phyloP scores from a whole-genome alignment of 2,329 filamentous ascomycete genomes.

The Penicillium crustosum region DNA sequence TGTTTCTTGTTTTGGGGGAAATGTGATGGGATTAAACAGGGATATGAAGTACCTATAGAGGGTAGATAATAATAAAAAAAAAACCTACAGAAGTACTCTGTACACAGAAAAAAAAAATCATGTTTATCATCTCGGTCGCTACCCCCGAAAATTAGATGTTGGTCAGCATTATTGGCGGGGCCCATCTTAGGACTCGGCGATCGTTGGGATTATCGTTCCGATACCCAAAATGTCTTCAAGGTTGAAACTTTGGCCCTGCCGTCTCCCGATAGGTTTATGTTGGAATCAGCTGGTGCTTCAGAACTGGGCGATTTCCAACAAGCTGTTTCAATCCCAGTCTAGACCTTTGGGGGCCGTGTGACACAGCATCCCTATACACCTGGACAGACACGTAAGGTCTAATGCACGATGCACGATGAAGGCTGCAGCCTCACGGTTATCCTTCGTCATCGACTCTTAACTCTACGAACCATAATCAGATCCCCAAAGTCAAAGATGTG shows the following conservation, averaged over 20 bases:
- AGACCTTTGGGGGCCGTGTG: conserved; percentile 12
- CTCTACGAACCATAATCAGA: background rate
- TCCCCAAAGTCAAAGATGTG: background rate
- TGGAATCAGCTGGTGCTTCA: conserved; percentile 13
- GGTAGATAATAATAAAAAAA: background rate
- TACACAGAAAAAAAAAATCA: background rate
- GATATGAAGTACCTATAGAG: background rate
- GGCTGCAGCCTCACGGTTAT: conserved; percentile 5
- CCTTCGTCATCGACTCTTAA: conserved; percentile 7
- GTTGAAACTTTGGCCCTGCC: conserved; percentile 19
- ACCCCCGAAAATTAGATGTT: background rate
- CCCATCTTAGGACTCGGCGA: conserved; percentile 11
- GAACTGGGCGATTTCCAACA: conserved; percentile 7
- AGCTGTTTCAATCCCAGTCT: background rate
- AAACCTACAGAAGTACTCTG: background rate
- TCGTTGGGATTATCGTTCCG: conserved; percentile 11
- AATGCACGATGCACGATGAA: conserved; percentile 4
- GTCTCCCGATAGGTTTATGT: conserved; percentile 16
- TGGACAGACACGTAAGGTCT: conserved; percentile 6
- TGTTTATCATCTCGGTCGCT: background rate
- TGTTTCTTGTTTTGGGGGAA: background rate
- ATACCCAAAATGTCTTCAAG: conserved; percentile 2
- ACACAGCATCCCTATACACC: background rate
- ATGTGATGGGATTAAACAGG: conserved; percentile 2
- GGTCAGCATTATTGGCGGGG: background rate